Evolutionary conservation across 495 filamentous ascomycete genomes (phyloP), one percentile per base, ranked within the genome.

Genomic region (Annulohypoxylon maeteangense): DNA sequence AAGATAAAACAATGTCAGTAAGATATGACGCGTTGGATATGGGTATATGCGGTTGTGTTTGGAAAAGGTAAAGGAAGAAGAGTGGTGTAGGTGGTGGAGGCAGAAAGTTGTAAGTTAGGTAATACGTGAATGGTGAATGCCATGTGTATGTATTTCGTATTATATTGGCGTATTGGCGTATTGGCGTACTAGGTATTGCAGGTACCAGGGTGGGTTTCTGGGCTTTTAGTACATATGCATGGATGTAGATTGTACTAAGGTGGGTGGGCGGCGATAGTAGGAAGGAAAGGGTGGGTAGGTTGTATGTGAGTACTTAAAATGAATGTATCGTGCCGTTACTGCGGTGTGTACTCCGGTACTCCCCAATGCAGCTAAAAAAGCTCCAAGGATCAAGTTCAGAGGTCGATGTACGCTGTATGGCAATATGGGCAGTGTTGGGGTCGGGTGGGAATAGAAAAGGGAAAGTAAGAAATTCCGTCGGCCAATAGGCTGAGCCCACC

Each of bases 401-500:
- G 51, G 51, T 36, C 36, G 36, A 40, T 40, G 36, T 40, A 40
- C 36, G 14, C 27, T 40, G 36, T 40, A 40, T n/a, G 11, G 11
- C 11, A 4, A 12, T 36, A 36, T 12, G 11, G 7, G 34, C 6
- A 10, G 11, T 36, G 20, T 64, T 65, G 51, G 62, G 61, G 62
- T 44, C 62, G 57, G 58, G 58, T 44, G 50, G 58, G 31, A 62
- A 62, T 62, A 62, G 58, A 57, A 62, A 57, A 57, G 48, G 58
- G 65, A 18, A 67, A 47, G 57, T 61, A 32, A 61, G 42, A 31
- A 47, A 62, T 64, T 59, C 54, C 58, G 53, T 70, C 65, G 59
- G 66, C 70, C 73, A 75, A 75, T 75, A 27, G 34, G 62, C 65
- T 40, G 44, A 47, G 42, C 54, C 34, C 25, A 29, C 32, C 54